Base-by-base conservation (phyloP, 345 rosid genomes). In the Eucalyptus dawsonii region DNA sequence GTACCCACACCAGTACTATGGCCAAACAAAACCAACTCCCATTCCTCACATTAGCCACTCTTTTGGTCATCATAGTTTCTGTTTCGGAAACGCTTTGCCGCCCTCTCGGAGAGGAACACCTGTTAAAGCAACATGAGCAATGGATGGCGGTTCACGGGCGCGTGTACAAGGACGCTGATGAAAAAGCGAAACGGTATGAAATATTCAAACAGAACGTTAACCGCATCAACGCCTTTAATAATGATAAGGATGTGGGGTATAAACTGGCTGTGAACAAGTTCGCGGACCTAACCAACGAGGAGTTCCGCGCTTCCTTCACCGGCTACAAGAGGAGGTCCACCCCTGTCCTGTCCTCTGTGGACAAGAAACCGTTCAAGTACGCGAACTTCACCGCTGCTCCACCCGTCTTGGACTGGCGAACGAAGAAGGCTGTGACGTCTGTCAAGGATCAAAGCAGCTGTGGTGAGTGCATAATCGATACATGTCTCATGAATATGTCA, bases 371-470 rank as follows among this genome's bases (percentile, higher is more conserved):
- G 34, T 86, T 88, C 40, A 69, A 34, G 40, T 85, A 92, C 88
- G 86, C 22, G 60, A 90, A 92, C 88, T n/a, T 72, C 14, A 90
- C 91, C 12, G 89, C 87, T 21, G 90, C 86, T 14, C 92, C 93
- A 16, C 10, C 91, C 12, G 14, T 86, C 49, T 50, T 92, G 91
- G 95, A 94, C 60, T 94, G 96, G 94, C 91, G 93, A 86, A 85
- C 49, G 54, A 80, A 58, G 24, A 94, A 91, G 3, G 95, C 91
- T 11, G 96, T 93, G 5, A 92, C 94, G 19, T 89, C 92, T 31
- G 91, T 94, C 86, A 94, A 94, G 89, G 91, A 93, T 90, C 95
- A 93, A 90, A 92, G 93, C 88, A 7, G 12, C 3, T 92, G 95
- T 51, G 94, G 95, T 94, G 89, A 88, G 90, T 80, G 62, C 40